Evolutionary conservation across 2,329 filamentous ascomycete species (phyloP), one percentile per base, ranked within the genome.

Genomic region (Sporothrix euskadiensis): DNA sequence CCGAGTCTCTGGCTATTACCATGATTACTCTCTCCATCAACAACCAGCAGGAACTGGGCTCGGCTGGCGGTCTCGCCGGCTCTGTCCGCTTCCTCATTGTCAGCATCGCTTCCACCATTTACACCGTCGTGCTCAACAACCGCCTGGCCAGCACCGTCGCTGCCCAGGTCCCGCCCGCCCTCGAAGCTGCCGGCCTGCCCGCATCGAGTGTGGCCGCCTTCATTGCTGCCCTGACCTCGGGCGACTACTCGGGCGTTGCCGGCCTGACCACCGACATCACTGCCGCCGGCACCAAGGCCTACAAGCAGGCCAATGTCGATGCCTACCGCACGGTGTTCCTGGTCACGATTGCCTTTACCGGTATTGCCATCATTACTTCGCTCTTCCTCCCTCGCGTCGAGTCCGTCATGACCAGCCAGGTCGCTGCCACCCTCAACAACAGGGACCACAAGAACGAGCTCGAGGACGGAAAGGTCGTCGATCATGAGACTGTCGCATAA

Each of bases 101-200:
- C 61, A 78, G 77, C 69, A 79, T 83, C 54, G 79, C 80, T 5
- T 75, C 78, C 19, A 80, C 81, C 1, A 77, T 83, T 14, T 83
- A 82, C 76, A 78, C 76, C 9, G 79, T 79, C 14, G 79, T 81
- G 14, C 77, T 83, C 32, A 79, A 74, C 57, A 81, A 81, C 73
- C 79, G 81, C 26, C 76, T 81, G 26, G 73, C 76, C 1, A 57
- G 76, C 9, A 80, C 79, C 26, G 78, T 82, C 69, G 76, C 79
- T 1, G 77, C 73, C 19, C 75, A 79, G 19, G 80, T 83, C 0
- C 78, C 79, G 1, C 75, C 79, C 3, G 81, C 81, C 8, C 78
- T 81, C 0, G 75, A 81, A n/a, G 76, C 76, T 19, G 82, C 82
- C 16, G 83, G 83, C 12, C 78, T 84, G 14, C 82, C 82, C 1